Evolutionary conservation across 148 eudicot genomes (phyloP), one percentile per base, ranked within the genome.

Genomic region (Hydrangea macrophylla): DNA sequence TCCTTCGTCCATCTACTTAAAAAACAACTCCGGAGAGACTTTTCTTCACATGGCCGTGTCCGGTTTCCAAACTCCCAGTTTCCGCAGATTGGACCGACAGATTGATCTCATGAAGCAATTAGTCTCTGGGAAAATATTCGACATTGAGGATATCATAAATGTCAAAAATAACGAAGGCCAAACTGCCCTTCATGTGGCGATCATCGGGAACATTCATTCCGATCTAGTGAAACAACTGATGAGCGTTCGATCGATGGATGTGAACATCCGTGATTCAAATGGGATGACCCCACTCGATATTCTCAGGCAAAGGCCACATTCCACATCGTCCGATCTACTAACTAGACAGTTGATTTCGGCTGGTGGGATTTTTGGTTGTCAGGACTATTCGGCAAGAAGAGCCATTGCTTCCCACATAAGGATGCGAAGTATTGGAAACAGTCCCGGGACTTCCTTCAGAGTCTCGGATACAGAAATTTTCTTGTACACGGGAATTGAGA

Each of bases 241-340:
- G 99, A 86, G 65, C 9, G 85, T 82, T 39, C 76, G 79, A 8
- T 83, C 55, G 57, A 82, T 89, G 26, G 61, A 87, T 24, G 82
- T 91, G 61, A 94, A 94, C 55, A 71, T 81, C 63, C 83, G 88
- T 20, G 99, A 94, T 65, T 39, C 62, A 44, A 81, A 81, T 44
- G 88, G 88, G 10, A 77, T 85, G 87, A 91, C 99, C 56, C 93
- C 99, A 0, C 97, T 94, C 36, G 99, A 94, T 73, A 83, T 89
- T 45, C 97, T 94, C n/a, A 86, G 74, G 79, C 85, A 85, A 65
- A 88, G 76, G 32, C 97, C 97, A 24, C 79, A 45, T n/a, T 90
- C 93, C 30, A 78, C 80, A 33, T 82, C 91, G 20, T 91, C 96
- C 0, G 96, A 94, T 27, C 69, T 77, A 54, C 78, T 94, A 35